Conservation (phyloP, 495 filamentous ascomycete genomes). For the Aspergillus avenaceus region DNA sequence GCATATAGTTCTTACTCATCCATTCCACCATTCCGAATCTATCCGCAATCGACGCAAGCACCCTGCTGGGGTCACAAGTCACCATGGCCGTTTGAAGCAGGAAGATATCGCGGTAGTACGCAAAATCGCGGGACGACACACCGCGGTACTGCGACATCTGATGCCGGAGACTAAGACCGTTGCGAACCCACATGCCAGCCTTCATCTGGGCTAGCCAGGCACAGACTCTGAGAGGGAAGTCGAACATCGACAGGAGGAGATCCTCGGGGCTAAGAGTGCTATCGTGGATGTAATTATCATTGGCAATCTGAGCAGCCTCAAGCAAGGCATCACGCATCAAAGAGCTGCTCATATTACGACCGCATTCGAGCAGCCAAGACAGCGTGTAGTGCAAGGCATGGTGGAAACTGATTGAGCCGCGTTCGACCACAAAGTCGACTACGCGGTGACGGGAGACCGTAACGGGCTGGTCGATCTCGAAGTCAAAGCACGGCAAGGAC, state of each 20-base stretch:
- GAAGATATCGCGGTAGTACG: slow-evolving; percentile 93
- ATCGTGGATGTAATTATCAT: slow-evolving; percentile 25
- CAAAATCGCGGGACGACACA: slow-evolving; percentile 81
- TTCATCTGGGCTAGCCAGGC: slow-evolving; percentile 98
- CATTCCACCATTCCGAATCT: slow-evolving; percentile 87
- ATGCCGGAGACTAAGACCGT: slow-evolving; percentile 90
- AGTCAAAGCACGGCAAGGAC: slow-evolving; percentile 69
- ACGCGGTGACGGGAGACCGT: slow-evolving; percentile 51
- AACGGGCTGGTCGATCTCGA: slow-evolving; percentile 55
- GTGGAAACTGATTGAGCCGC: slow-evolving; percentile 92
- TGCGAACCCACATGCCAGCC: slow-evolving; percentile 96
- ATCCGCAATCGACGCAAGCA: slow-evolving; percentile 87
- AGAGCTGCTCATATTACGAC: slow-evolving; percentile 65
- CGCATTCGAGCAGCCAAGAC: slow-evolving; percentile 95
- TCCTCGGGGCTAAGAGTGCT: slow-evolving; percentile 54
- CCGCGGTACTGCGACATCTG: slow-evolving; percentile 90
- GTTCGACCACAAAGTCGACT: slow-evolving; percentile 82
- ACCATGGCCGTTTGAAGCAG: slow-evolving; percentile 88
- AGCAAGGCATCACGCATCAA: slow-evolving; percentile 62
- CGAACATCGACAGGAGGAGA: slow-evolving; percentile 81
- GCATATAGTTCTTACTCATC: slow-evolving; percentile 75
- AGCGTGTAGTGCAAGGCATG: slow-evolving; percentile 94
- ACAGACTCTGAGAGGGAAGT: slow-evolving; percentile 88
- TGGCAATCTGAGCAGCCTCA: slow-evolving; percentile 45
- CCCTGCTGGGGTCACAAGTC: slow-evolving; percentile 74